A percentile compares a stretch with the other conserved stretches of the same genome.
Evolutionary conservation across 257 asterid species (phyloP).

Genomic region (Nicotiana undulata): DNA sequence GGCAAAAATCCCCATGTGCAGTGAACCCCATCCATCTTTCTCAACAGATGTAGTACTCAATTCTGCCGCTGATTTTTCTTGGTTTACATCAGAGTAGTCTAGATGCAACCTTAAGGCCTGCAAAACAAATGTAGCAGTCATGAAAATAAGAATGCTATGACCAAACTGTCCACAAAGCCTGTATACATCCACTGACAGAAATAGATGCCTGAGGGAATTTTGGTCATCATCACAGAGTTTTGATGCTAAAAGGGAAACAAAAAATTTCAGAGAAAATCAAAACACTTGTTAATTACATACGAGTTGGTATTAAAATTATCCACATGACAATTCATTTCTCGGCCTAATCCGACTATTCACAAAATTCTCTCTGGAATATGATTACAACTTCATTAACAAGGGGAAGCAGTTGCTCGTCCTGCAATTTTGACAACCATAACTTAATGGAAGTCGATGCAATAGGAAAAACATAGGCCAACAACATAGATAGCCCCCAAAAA

Average conservation of each 20-base stretch:
- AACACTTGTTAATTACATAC: neutral
- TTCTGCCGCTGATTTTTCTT: conserved; percentile 12
- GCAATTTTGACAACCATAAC: neutral
- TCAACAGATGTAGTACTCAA: conserved; percentile 14
- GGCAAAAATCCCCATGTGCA: conserved; percentile 42
- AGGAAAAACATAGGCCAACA: neutral
- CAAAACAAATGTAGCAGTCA: neutral
- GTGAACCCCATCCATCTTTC: conserved; percentile 23
- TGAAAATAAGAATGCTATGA: neutral
- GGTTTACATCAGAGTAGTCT: conserved; percentile 25
- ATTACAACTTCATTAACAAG: neutral
- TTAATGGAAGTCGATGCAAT: neutral
- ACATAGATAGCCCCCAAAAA: too few species aligned
- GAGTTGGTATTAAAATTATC: neutral
- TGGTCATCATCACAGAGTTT: neutral
- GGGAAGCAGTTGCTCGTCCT: neutral
- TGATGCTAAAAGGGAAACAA: neutral
- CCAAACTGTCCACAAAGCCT: neutral
- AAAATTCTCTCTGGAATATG: neutral
- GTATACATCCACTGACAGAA: neutral
- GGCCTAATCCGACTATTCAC: neutral
- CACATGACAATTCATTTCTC: neutral
- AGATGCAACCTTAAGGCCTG: conserved; percentile 79
- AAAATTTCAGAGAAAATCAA: neutral
- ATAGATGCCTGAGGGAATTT: neutral